These are phyloP conservation scores for Saccharata proteae DNA, from an alignment of 2,329 filamentous ascomycete species.

Conservation along the genomic window DNA sequence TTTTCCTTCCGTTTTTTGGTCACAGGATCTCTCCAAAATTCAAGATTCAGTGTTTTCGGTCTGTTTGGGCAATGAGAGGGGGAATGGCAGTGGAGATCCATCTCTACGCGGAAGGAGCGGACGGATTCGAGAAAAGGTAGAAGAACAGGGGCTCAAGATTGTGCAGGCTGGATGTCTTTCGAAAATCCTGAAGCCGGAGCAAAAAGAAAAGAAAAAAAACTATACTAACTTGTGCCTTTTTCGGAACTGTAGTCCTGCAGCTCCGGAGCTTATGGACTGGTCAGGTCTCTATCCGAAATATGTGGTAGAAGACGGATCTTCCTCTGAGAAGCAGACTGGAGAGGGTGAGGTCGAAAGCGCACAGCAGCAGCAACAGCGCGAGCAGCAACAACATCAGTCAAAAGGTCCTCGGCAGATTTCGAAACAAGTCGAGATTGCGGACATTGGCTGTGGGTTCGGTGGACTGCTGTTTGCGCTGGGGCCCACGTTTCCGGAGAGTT, in stretches of 20 bases:
- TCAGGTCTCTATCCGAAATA: slow-evolving; percentile 69
- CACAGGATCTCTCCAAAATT: too few species aligned
- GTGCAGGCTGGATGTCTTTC: too few species aligned
- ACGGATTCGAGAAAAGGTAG: too few species aligned
- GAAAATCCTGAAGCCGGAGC: too few species aligned
- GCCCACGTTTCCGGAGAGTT: slow-evolving; percentile 64
- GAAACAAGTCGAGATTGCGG: slow-evolving; percentile 77
- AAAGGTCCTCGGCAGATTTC: slow-evolving; percentile 25
- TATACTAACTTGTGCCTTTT: slow-evolving; percentile 4
- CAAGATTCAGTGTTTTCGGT: too few species aligned
- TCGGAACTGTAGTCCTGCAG: slow-evolving; percentile 49
- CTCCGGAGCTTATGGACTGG: slow-evolving; percentile 85
- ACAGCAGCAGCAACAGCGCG: slow-evolving; percentile 10
- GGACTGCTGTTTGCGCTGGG: slow-evolving; percentile 78
- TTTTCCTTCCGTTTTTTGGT: too few species aligned
- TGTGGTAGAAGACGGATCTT: slow-evolving; percentile 22
- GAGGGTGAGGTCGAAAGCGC: slow-evolving; percentile 4
- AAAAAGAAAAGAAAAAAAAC: too few species aligned
- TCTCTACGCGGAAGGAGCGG: too few species aligned
- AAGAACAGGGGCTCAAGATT: too few species aligned
- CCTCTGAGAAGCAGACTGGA: slow-evolving; percentile 3
- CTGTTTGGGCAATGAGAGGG: too few species aligned
- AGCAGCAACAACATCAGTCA: slow-evolving; percentile 16
- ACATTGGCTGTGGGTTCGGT: slow-evolving; percentile 95
- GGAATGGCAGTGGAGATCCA: too few species aligned